Percentiles rank a stretch among this genome's conserved stretches.
These are phyloP conservation scores for Zea luxurians DNA, from an alignment of 176 grass and related monocot species.

Conservation along the genomic window DNA sequence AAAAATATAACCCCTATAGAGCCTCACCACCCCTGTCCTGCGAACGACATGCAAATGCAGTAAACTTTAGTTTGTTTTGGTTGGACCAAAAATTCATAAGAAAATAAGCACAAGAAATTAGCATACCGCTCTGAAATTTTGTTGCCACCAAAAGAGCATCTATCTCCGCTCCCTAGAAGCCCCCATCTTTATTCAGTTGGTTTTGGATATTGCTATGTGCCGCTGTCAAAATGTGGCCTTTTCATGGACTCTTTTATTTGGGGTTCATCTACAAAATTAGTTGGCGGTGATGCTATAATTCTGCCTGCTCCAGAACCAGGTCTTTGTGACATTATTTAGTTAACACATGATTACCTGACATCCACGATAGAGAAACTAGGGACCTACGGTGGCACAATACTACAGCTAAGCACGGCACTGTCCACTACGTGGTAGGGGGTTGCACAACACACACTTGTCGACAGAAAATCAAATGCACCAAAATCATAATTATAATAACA, in stretches of 20 bases:
- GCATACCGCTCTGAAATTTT: constrained; percentile 54
- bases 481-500: no score
- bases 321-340: constrained; percentile 17
- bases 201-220: constrained; percentile 36
- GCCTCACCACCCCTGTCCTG: constrained; percentile 45
- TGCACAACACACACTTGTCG: no score
- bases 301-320: constrained; percentile 51
- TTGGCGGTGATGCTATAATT: neutral
- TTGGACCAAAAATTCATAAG: constrained; percentile 1
- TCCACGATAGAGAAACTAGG: no score
- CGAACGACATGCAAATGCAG: constrained; percentile 25
- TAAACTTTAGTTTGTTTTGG: neutral
- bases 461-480: no score
- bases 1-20: neutral
- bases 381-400: no score
- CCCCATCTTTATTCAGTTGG: constrained; percentile 52
- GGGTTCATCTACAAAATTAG: constrained; percentile 24
- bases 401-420: no score
- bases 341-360: no score
- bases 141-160: constrained; percentile 41
- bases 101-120: constrained; percentile 6
- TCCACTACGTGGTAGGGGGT: no score
- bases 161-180: constrained; percentile 50
- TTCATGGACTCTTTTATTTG: constrained; percentile 18
- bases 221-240: constrained; percentile 30